Conservation (phyloP, 352 stramenopile genomes). For the Pythium angustatum region DNA sequence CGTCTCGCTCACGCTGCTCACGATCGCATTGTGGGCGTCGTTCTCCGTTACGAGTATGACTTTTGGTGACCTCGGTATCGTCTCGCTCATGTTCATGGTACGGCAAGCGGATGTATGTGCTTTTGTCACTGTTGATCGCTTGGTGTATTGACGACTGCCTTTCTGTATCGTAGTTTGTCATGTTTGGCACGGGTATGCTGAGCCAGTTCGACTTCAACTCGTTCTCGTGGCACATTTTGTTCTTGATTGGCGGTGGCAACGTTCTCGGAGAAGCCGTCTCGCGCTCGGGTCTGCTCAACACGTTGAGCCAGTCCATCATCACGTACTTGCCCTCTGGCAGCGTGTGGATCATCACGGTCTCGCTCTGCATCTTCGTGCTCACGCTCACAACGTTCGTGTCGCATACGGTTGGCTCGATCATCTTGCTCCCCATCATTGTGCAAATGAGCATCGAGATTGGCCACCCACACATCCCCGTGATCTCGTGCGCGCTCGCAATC, state of each 20-base stretch:
- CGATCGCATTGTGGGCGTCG: conserved; percentile 89
- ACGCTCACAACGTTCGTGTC: conserved; percentile 93
- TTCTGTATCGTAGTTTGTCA: conserved; percentile 54
- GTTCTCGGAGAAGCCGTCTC: conserved; percentile 89
- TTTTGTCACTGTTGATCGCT: conserved; percentile 11
- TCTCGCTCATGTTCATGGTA: conserved; percentile 91
- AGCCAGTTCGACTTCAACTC: conserved; percentile 94
- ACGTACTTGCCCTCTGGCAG: conserved; percentile 74
- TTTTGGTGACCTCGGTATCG: conserved; percentile 92
- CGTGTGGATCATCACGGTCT: conserved; percentile 85
- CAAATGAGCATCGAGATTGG: conserved; percentile 87
- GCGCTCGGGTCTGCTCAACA: conserved; percentile 80
- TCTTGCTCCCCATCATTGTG: conserved; percentile 91
- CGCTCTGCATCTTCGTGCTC: conserved; percentile 85
- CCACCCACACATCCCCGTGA: conserved; percentile 84
- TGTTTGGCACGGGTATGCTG: conserved; percentile 88
- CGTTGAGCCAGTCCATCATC: conserved; percentile 82
- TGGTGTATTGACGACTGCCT: neutral
- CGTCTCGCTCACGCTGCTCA: conserved; percentile 86
- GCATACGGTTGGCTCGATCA: conserved; percentile 92
- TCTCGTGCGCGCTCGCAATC: conserved; percentile 83
- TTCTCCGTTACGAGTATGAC: conserved; percentile 84
- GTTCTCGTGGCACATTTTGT: conserved; percentile 94
- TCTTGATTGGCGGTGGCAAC: conserved; percentile 91
- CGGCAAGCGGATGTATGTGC: neutral